phyloP scores from a whole-genome alignment of 2,329 filamentous ascomycete species.

The Fusarium cicatricum region DNA sequence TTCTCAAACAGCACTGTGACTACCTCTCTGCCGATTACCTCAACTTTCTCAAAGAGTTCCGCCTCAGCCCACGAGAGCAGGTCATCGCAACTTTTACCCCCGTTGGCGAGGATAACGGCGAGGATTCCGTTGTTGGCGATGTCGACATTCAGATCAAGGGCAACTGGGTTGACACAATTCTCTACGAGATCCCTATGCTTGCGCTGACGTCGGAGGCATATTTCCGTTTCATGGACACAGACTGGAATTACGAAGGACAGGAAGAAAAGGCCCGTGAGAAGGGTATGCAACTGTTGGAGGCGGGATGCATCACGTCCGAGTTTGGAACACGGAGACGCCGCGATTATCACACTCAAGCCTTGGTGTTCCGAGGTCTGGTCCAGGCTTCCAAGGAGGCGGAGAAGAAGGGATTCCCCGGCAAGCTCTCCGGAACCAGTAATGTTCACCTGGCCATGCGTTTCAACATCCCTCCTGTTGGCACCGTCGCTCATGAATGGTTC shows the following conservation, averaged over 20 bases:
- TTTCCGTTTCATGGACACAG: conserved; percentile 93
- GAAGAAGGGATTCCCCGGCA: conserved; percentile 71
- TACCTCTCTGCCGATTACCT: conserved; percentile 85
- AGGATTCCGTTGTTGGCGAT: conserved; percentile 74
- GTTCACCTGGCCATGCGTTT: conserved; percentile 97
- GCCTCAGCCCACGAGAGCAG: conserved; percentile 81
- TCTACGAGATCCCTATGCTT: conserved; percentile 96
- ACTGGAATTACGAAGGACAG: conserved; percentile 90
- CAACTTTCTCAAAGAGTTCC: conserved; percentile 81
- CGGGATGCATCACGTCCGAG: conserved; percentile 89
- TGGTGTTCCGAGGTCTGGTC: conserved; percentile 88
- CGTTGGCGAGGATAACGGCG: conserved; percentile 63
- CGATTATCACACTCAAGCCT: conserved; percentile 93
- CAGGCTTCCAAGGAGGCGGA: conserved; percentile 77
- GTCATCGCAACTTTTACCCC: conserved; percentile 74
- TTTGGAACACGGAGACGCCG: conserved; percentile 90
- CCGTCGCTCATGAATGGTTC: conserved; percentile 96
- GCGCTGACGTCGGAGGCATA: conserved; percentile 95
- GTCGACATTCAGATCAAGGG: conserved; percentile 81
- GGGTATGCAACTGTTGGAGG: conserved; percentile 77
- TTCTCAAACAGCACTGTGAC: conserved; percentile 78
- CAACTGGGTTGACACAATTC: conserved; percentile 91
- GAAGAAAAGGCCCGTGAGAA: conserved; percentile 86
- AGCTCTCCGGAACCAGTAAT: conserved; percentile 90
- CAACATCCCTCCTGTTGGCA: conserved; percentile 83